Evolutionary conservation across 176 grass and related monocot genomes (phyloP), one percentile per base, ranked within the genome.

Genomic region (Miscanthus lutarioriparius): DNA sequence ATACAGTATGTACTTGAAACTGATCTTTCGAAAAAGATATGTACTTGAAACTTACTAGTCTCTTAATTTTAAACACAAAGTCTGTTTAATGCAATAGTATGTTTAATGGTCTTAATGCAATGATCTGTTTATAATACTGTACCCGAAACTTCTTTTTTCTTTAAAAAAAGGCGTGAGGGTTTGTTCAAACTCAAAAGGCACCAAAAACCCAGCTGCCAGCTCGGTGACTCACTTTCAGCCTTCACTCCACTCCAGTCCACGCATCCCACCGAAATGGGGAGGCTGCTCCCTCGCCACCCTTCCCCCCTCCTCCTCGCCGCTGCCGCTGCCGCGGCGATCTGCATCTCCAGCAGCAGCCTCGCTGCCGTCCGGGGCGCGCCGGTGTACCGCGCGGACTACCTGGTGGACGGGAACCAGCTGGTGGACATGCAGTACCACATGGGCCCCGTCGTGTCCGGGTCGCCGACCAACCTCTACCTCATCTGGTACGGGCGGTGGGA

Each of bases 401-500:
- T 97, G 36, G 82, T 88, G 26, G 86, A 88, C 76, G 65, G 90
- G 10, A 81, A 69, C 54, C 63, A 89, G 84, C 84, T 91, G 20
- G 92, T 97, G 65, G 72, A 97, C 83, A 84, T 97, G 67, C 72
- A 78, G 45, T 99, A 99, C 89, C 96, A 99, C 88, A 94, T 93
- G 87, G 96, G 96, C 22, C 93, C 93, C 47, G 87, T 96, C n/a
- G 70, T 96, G 59, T 89, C 89, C 19, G 75, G 4, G 39, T 83
- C 89, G 38, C 86, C 88, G 27, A 90, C 88, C 32, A 92, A 85
- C 78, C 86, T 99, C 22, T 96, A 96, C 93, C 78, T 83, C 83
- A 89, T 99, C 78, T 99, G 96, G 96, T 99, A 96, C 65, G 96
- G 96, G 44, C 81, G 80, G 26, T 99, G 96, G 96, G 76, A 89